These are phyloP conservation scores for Hericium erinaceus DNA, from an alignment of 768 basidiomycete genomes.

Conservation along the genomic window DNA sequence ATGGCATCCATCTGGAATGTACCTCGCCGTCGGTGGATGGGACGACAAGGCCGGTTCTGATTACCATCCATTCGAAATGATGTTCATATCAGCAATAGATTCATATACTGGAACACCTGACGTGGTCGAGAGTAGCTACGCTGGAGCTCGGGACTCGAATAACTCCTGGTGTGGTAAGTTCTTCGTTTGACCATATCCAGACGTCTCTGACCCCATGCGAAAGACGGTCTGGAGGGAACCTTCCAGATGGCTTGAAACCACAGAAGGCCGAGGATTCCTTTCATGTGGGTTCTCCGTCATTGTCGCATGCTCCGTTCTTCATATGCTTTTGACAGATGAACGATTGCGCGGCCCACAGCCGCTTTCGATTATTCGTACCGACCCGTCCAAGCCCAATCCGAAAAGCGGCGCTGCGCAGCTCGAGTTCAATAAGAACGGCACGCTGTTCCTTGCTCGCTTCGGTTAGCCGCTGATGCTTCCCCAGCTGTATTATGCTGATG, in stretches of 20 bases:
- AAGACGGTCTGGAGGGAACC: slow-evolving; percentile 87
- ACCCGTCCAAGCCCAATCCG: slow-evolving; percentile 52
- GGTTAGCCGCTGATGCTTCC: slow-evolving; percentile 33
- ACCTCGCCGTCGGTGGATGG: slow-evolving; percentile 78
- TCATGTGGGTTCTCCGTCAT: slow-evolving; percentile 48
- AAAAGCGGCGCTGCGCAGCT: slow-evolving; percentile 65
- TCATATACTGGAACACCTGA: slow-evolving; percentile 63
- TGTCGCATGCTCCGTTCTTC: neutral
- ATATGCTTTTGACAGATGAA: slow-evolving; percentile 40
- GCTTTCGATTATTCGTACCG: slow-evolving; percentile 39
- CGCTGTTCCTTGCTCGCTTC: slow-evolving; percentile 61
- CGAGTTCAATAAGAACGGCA: slow-evolving; percentile 76
- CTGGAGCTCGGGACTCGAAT: slow-evolving; percentile 56
- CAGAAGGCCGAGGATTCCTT: slow-evolving; percentile 78
- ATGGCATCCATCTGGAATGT: slow-evolving; percentile 85
- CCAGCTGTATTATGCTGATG: neutral
- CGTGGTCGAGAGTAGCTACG: slow-evolving; percentile 59
- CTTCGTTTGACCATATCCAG: neutral
- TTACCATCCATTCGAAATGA: neutral
- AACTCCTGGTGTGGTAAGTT: slow-evolving; percentile 45
- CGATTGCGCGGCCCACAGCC: slow-evolving; percentile 48
- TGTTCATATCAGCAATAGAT: slow-evolving; percentile 34
- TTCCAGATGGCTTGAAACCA: slow-evolving; percentile 71
- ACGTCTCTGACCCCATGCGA: slow-evolving; percentile 4
- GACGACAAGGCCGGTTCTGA: slow-evolving; percentile 62